Evolutionary conservation across 202 grass and related monocot genomes (phyloP), one percentile per base, ranked within the genome.

Genomic region (Brachypodium distachyon): DNA sequence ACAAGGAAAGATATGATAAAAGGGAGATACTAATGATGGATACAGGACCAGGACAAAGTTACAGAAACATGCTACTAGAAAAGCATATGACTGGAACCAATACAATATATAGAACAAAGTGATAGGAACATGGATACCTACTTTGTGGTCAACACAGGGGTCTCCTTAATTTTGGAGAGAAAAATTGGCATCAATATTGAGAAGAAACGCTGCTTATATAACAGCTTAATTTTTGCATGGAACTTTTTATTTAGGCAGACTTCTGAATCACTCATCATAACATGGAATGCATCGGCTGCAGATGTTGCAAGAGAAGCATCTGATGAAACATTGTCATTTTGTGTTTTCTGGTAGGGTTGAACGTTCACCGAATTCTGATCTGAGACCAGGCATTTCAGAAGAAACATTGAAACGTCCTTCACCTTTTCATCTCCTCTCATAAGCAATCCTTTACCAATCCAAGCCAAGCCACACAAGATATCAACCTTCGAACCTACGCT

Each of bases 151-250:
- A 70, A 43, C 9, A 11, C 52, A 59, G 74, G 43, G 73, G 77
- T 67, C 82, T 90, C 89, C 69, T 92, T 98, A 62, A 94, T 82
- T 90, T 86, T 94, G 60, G 85, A 81, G 69, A 92, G 89, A 65
- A 98, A 77, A 46, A 94, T 86, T 12, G 95, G 91, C 74, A 82
- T 72, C 70, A 98, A 62, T 85, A 75, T 83, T 84, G 89, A 90
- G 85, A 94, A 98, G 76, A 94, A 93, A 80, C 95, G 95, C 71
- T 98, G 95, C 70, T 98, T 98, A 86, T 98, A 94, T 60, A 98
- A 83, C 69, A 92, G 89, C 69, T 90, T 98, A 82, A 90, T 85
- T 81, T 78, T 89, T 67, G 89, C 89, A 90, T 98, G 91, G 70
- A 94, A 90, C 55, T 90, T 88, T 87, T 94, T 98, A 84, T 86